Percentiles rank a stretch among this genome's conserved stretches.
Conservation (phyloP, 257 asterid species). For the Fraxinus quadrangulata region DNA sequence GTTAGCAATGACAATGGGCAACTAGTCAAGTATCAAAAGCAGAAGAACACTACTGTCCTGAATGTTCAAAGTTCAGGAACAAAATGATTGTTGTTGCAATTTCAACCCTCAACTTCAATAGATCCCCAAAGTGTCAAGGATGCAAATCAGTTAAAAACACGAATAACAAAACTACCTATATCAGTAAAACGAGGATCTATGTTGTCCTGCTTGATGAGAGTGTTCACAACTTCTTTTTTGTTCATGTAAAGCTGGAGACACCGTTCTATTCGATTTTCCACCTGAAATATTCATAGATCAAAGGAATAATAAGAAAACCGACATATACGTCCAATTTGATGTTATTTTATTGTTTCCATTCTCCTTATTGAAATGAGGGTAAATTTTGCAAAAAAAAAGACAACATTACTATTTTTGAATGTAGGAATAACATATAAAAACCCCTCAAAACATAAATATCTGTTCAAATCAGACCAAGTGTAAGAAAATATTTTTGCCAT, state of each 20-base stretch:
- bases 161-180: conserved; percentile 46
- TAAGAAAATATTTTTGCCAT: background rate
- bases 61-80: conserved; percentile 3
- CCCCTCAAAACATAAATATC: background rate
- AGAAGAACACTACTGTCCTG: background rate
- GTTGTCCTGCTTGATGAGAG: conserved; percentile 55
- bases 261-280: conserved; percentile 65
- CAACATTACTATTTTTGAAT: background rate
- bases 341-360: background rate
- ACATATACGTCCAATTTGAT: conserved; percentile 1
- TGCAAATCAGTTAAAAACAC: conserved; percentile 8
- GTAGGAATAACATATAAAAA: background rate
- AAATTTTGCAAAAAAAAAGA: background rate
- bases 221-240: conserved; percentile 65
- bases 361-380: background rate
- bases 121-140: background rate
- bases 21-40: background rate
- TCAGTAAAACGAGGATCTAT: conserved; percentile 73
- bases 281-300: conserved; percentile 48
- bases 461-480: background rate
- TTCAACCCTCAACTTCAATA: background rate
- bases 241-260: conserved; percentile 81
- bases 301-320: conserved; percentile 16
- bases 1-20: background rate
- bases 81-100: background rate